Percentiles rank a stretch among this genome's conserved stretches.
phyloP scores from a whole-genome alignment of 306 rosid genomes.

The Vigna mungo region DNA sequence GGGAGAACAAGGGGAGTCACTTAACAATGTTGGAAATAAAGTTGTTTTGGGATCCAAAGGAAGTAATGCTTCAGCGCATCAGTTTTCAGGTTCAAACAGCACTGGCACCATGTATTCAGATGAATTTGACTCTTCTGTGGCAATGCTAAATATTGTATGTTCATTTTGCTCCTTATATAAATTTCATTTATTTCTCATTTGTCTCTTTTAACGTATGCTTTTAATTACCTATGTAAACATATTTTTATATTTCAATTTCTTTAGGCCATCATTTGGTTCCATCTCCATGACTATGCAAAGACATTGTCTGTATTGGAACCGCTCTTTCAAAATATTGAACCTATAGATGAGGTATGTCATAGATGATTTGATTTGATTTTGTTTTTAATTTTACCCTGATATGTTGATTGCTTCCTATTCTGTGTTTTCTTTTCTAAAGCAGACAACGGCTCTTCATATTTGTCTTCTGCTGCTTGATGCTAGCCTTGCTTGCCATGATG shows the following conservation, averaged over 20 bases:
- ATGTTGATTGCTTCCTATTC: conserved; percentile 41
- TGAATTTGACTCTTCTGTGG: conserved; percentile 81
- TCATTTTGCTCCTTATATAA: conserved; percentile 29
- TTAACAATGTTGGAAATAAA: conserved; percentile 65
- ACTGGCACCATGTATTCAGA: conserved; percentile 61
- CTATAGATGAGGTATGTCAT: conserved; percentile 80
- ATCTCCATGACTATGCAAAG: conserved; percentile 84
- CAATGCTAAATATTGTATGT: conserved; percentile 67
- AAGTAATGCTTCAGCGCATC: conserved; percentile 55
- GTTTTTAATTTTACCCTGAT: conserved; percentile 29
- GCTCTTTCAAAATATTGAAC: conserved; percentile 92
- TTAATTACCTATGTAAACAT: conserved; percentile 29
- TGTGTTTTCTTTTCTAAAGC: conserved; percentile 48
- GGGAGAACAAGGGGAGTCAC: conserved; percentile 72
- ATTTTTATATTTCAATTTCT: conserved; percentile 37
- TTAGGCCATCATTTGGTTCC: conserved; percentile 94
- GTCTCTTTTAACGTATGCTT: conserved; percentile 29
- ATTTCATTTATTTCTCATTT: conserved; percentile 30
- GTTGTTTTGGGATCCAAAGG: conserved; percentile 72
- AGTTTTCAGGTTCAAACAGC: conserved; percentile 61
- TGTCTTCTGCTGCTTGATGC: conserved; percentile 97
- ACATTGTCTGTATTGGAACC: conserved; percentile 87
- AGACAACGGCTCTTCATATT: conserved; percentile 89
- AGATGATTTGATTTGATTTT: conserved; percentile 35
- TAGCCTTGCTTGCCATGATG: conserved; percentile 90